Percentiles rank a stretch among this genome's conserved stretches.
Conservation (phyloP, 352 stramenopile genomes). For the Pelagophyceae sp. region DNA sequence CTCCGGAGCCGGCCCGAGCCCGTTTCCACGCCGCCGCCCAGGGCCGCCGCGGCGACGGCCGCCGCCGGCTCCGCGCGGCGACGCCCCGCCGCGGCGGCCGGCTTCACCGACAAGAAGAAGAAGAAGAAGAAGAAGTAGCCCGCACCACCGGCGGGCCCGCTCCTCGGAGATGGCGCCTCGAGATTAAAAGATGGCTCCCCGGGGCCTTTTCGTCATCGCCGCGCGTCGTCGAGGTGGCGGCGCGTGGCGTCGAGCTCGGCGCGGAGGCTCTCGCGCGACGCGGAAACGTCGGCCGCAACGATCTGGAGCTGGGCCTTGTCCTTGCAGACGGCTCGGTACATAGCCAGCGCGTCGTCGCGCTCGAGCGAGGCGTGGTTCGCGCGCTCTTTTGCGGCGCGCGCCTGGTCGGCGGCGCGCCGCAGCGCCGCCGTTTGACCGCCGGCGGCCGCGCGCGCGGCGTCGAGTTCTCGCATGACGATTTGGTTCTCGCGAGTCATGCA, state of each 20-base stretch:
- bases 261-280: not conserved
- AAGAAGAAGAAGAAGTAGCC: constrained; percentile 1
- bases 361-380: not conserved
- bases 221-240: not conserved
- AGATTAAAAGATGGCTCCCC: too few relatives aligned
- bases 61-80: too few relatives aligned
- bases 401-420: not conserved
- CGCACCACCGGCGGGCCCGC: too few relatives aligned
- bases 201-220: too few relatives aligned
- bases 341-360: not conserved
- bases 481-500: not conserved
- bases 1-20: too few relatives aligned
- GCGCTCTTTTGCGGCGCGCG: not conserved
- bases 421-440: not conserved
- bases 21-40: too few relatives aligned
- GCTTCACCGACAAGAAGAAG: not conserved
- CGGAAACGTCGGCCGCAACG: not conserved
- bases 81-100: too few relatives aligned
- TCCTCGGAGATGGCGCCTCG: too few relatives aligned
- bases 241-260: not conserved
- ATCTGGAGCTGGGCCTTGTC: not conserved
- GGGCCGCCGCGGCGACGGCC: not conserved
- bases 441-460: not conserved
- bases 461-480: not conserved
- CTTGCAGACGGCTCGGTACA: not conserved